Base-by-base conservation (phyloP, 2,329 filamentous ascomycete species). In the Fusarium newnesense region DNA sequence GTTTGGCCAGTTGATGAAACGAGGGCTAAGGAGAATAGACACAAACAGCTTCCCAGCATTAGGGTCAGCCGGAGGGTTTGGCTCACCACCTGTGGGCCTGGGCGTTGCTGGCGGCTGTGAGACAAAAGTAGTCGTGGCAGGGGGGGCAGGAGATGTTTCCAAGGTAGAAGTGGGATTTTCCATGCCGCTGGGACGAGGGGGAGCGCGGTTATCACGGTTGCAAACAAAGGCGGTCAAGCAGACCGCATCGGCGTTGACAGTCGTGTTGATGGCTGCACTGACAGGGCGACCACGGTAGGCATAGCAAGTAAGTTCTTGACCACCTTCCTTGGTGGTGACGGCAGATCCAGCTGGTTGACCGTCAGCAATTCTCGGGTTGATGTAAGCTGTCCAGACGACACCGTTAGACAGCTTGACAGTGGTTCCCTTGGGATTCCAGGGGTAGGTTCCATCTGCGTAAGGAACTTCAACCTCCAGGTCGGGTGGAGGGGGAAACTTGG, bases 151-250 rank as follows among this genome's bases (percentile, higher is more conserved):
- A 18, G 76, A 75, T 15, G 80, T 81, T 37, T 79, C 78, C 56
- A 79, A 52, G 9, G 81, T 78, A n/a, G 81, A 82, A 19, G 80
- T 81, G 19, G 78, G 80, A 49, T 79, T 78, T 10, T 76, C 78
- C 80, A 82, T 82, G 54, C 82, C 81, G 13, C 76, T 77, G 43
- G 82, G 81, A 9, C 79, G 79, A 64, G 79, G 64, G 39, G 82
- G 82, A 13, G 82, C 71, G 9, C 75, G 63, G 24, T 79, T 75
- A 28, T 83, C 79, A 19, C 80, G 77, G 56, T 84, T 84, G 76
- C 83, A 84, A 66, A 84, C 80, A 73, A 84, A 84, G 7, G 83
- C 83, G 43, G 82, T 82, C 76, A 81, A 79, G 70, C 83, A 84
- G 59, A 83, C 77, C 13, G 82, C 79, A 52, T 83, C 79, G 36